phyloP scores from a whole-genome alignment of 108 stramenopile genomes.

The Cyclotella kingstonii region DNA sequence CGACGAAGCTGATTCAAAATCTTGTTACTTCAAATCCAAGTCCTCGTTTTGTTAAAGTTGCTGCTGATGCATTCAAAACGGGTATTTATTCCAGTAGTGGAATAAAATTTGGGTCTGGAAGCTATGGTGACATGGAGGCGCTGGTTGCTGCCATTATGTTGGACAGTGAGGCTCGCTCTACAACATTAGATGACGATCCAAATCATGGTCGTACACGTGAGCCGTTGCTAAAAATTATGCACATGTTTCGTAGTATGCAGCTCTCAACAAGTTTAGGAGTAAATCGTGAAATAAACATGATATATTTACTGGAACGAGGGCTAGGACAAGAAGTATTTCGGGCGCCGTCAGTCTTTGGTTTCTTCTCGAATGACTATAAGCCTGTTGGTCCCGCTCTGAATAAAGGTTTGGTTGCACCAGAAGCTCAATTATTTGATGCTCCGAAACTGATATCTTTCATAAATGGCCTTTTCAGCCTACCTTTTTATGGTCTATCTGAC shows the following conservation, averaged over 20 bases:
- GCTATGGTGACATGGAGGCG: conserved; percentile 59
- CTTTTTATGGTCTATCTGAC: conserved; percentile 23
- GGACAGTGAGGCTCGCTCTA: conserved; percentile 50
- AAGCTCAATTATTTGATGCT: conserved; percentile 45
- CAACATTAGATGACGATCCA: conserved; percentile 50
- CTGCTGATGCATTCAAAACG: conserved; percentile 51
- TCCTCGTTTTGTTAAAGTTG: conserved; percentile 49
- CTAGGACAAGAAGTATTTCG: conserved; percentile 44
- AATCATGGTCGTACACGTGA: conserved; percentile 46
- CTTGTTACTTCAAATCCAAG: conserved; percentile 64
- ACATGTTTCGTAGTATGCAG: conserved; percentile 9
- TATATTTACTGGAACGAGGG: conserved; percentile 8
- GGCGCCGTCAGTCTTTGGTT: conserved; percentile 59
- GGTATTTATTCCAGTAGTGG: conserved; percentile 27
- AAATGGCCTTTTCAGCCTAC: conserved; percentile 23
- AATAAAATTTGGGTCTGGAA: conserved; percentile 43
- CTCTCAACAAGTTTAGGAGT: conserved; percentile 6
- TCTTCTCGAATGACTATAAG: conserved; percentile 52
- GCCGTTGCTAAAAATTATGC: conserved; percentile 25
- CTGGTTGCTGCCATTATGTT: conserved; percentile 50
- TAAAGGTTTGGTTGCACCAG: conserved; percentile 47
- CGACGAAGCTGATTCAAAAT: conserved; percentile 41
- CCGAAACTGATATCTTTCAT: conserved; percentile 16
- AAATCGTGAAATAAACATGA: conserved; percentile 23
- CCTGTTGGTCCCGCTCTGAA: conserved; percentile 41